Evolutionary conservation across 352 stramenopile species (phyloP).

Genomic region (Globisporangium heterothallicum): DNA sequence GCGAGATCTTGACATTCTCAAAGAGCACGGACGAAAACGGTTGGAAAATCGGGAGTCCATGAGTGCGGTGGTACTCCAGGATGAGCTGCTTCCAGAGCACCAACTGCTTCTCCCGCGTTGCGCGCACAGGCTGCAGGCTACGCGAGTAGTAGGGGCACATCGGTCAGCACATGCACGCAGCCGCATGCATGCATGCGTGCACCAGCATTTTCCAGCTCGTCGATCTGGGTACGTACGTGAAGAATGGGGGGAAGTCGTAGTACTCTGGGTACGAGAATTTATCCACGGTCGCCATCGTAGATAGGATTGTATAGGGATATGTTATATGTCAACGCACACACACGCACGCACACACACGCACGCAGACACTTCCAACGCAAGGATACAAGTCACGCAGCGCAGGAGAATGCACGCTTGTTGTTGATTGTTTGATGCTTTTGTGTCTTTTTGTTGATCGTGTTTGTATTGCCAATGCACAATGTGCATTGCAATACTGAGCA

Average conservation of each 20-base stretch:
- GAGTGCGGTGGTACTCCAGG: conserved; percentile 75
- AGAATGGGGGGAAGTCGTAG: conserved; percentile 85
- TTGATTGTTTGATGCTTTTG: no score
- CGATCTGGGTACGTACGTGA: conserved; percentile 46
- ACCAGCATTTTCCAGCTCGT: no score
- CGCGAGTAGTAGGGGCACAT: no score
- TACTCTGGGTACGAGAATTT: conserved; percentile 84
- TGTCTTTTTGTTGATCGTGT: no score
- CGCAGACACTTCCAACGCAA: no score
- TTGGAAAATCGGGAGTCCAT: conserved; percentile 67
- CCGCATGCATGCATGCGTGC: not conserved
- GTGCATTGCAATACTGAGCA: no score
- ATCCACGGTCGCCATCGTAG: conserved; percentile 30
- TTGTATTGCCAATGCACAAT: no score
- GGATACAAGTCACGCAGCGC: no score
- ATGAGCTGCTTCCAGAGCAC: conserved; percentile 84
- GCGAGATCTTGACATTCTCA: conserved; percentile 81
- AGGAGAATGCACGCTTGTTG: no score
- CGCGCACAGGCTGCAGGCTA: conserved; percentile 74
- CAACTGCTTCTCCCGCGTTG: conserved; percentile 83
- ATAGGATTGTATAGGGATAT: not conserved
- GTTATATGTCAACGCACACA: no score
- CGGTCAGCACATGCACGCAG: not conserved
- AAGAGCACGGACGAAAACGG: conserved; percentile 65
- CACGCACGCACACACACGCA: no score